Evolutionary conservation across 1,284 basidiomycete species (phyloP).

Genomic region (Mycosarcoma maydis): DNA sequence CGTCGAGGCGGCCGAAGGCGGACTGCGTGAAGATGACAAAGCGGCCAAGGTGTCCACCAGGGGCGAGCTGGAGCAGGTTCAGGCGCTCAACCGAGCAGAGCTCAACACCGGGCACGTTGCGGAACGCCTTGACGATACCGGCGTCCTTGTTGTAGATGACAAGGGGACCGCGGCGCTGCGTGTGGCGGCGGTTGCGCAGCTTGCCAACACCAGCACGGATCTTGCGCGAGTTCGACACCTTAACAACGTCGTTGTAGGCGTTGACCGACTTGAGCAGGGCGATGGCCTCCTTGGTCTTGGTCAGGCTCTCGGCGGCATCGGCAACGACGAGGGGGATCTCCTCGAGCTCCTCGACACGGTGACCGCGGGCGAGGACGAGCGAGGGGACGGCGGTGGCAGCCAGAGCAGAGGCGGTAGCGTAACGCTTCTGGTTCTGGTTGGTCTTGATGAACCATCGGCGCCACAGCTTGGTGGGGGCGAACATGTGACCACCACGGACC

Average conservation of each 20-base stretch:
- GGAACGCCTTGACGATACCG: constrained; percentile 97
- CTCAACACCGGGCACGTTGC: constrained; percentile 98
- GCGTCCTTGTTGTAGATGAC: constrained; percentile 98
- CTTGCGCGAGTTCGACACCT: constrained; percentile 97
- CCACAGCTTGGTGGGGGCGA: constrained; percentile 99
- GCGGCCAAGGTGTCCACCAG: constrained; percentile 97
- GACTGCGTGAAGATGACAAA: constrained; percentile 99
- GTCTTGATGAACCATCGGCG: constrained; percentile 99
- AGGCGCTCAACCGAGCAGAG: constrained; percentile 91
- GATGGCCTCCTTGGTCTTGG: constrained; percentile 98
- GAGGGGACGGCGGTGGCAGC: constrained; percentile 98
- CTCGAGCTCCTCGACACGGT: constrained; percentile 96
- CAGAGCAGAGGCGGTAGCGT: constrained; percentile 95
- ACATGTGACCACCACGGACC: constrained; percentile 91
- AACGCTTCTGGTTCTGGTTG: constrained; percentile 99
- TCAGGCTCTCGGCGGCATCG: constrained; percentile 82
- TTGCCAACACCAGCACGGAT: constrained; percentile 97
- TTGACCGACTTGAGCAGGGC: constrained; percentile 82
- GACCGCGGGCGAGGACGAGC: constrained; percentile 97
- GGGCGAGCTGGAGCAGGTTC: constrained; percentile 98
- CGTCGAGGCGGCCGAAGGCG: constrained; percentile 91
- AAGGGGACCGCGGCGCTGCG: constrained; percentile 96
- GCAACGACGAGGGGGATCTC: constrained; percentile 95
- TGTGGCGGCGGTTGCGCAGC: constrained; percentile 94
- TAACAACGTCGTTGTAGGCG: constrained; percentile 93